Evolutionary conservation across 1,284 basidiomycete species (phyloP).

Genomic region (Rhodotorula sp.): DNA sequence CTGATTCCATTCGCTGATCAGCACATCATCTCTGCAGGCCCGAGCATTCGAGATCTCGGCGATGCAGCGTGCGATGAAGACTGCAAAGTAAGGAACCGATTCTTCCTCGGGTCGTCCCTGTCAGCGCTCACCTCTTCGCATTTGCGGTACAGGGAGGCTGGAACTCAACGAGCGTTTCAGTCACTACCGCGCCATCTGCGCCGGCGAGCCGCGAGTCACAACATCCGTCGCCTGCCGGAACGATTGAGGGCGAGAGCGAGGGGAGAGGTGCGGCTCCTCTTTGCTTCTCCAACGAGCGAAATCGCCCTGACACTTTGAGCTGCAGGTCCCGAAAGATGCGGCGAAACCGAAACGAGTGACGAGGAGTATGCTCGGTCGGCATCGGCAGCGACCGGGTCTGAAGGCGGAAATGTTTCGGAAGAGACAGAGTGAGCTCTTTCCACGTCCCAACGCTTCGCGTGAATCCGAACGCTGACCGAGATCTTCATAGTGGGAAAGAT

Average conservation of each 20-base stretch:
- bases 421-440: constrained; percentile 34
- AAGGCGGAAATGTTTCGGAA: constrained; percentile 32
- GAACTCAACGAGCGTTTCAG: constrained; percentile 83
- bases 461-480: neutral
- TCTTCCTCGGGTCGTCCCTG: neutral
- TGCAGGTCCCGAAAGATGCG: constrained; percentile 74
- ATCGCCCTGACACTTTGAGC: neutral
- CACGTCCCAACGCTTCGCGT: neutral
- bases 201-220: constrained; percentile 85
- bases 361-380: constrained; percentile 48
- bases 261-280: constrained; percentile 61
- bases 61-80: constrained; percentile 80
- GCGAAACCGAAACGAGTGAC: constrained; percentile 51
- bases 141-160: constrained; percentile 51
- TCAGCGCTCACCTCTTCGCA: neutral
- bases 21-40: constrained; percentile 57
- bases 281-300: too few species aligned
- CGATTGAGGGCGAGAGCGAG: constrained; percentile 73
- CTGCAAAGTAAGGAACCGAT: constrained; percentile 59
- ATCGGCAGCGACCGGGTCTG: constrained; percentile 47
- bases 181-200: constrained; percentile 82
- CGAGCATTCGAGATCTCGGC: constrained; percentile 82
- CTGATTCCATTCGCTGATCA: neutral
- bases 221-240: constrained; percentile 83
- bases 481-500: constrained; percentile 57